These are phyloP conservation scores for Venturia nashicola DNA, from an alignment of 2,329 filamentous ascomycete genomes.

Conservation along the genomic window DNA sequence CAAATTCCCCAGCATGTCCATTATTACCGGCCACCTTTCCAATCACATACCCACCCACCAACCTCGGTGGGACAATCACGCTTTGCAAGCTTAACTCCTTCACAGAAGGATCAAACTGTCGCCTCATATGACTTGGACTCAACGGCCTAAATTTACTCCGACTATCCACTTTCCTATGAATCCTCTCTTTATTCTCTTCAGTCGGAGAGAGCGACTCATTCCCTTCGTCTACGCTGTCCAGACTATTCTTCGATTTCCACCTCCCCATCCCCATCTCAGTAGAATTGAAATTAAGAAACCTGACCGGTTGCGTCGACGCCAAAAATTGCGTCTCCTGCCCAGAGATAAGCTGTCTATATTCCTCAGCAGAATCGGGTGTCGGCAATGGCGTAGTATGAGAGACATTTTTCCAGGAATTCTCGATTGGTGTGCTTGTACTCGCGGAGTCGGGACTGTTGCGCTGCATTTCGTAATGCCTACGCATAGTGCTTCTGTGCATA, in stretches of 20 bases:
- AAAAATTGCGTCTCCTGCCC: background rate
- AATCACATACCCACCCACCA: too few relatives aligned
- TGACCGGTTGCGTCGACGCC: background rate
- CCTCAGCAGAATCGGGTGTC: background rate
- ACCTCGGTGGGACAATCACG: too few relatives aligned
- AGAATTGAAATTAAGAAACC: background rate
- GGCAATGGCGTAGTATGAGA: background rate
- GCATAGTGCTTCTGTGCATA: background rate
- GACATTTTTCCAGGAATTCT: background rate
- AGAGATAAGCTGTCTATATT: background rate
- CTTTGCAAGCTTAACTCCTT: too few relatives aligned
- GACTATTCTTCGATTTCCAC: background rate
- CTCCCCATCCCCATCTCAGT: background rate
- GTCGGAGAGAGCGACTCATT: background rate
- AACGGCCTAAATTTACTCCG: background rate
- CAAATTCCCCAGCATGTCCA: too few relatives aligned
- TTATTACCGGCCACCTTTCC: too few relatives aligned
- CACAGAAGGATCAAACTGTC: background rate
- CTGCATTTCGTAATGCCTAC: background rate
- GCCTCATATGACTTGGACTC: background rate
- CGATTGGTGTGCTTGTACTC: background rate
- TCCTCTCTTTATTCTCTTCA: background rate
- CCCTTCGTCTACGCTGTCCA: background rate
- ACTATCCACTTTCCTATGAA: background rate
- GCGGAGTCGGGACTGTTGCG: background rate